Conservation (phyloP, 2,329 filamentous ascomycete genomes). For the Cadophora gregata region DNA sequence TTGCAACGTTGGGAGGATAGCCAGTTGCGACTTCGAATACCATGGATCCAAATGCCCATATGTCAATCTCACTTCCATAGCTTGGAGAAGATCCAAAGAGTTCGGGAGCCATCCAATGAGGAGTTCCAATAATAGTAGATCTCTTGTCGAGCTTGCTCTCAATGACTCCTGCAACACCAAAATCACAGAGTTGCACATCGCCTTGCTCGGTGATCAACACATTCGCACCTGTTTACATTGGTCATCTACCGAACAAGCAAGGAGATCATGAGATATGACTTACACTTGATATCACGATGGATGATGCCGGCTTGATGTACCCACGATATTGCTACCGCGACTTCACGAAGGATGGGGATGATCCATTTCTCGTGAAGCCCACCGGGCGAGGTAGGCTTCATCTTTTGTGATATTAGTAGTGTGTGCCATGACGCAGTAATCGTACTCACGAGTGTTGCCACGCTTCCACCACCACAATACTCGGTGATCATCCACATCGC, state of each 20-base stretch:
- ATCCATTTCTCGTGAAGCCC: constrained; percentile 75
- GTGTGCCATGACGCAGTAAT: constrained; percentile 36
- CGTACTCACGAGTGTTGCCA: constrained; percentile 67
- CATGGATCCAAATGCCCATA: constrained; percentile 86
- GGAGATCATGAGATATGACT: constrained; percentile 7
- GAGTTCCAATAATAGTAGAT: constrained; percentile 81
- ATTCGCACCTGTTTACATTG: constrained; percentile 62
- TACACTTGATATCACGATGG: constrained; percentile 73
- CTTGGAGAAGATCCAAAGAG: constrained; percentile 65
- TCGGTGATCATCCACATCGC: constrained; percentile 90
- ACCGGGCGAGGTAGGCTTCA: constrained; percentile 69
- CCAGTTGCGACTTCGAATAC: constrained; percentile 83
- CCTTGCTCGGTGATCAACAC: constrained; percentile 80
- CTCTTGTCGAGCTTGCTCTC: constrained; percentile 79
- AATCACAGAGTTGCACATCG: constrained; percentile 81
- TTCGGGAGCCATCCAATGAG: constrained; percentile 87
- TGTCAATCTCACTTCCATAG: constrained; percentile 77
- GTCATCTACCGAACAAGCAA: neutral
- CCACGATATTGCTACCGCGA: constrained; percentile 69
- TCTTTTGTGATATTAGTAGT: constrained; percentile 42
- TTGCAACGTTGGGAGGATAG: constrained; percentile 70
- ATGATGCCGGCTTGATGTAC: constrained; percentile 73
- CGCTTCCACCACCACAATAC: constrained; percentile 84
- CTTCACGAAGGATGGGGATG: constrained; percentile 69
- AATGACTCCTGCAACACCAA: constrained; percentile 80